phyloP scores from a whole-genome alignment of 2,329 filamentous ascomycete species.

The Fusarium tupiense region DNA sequence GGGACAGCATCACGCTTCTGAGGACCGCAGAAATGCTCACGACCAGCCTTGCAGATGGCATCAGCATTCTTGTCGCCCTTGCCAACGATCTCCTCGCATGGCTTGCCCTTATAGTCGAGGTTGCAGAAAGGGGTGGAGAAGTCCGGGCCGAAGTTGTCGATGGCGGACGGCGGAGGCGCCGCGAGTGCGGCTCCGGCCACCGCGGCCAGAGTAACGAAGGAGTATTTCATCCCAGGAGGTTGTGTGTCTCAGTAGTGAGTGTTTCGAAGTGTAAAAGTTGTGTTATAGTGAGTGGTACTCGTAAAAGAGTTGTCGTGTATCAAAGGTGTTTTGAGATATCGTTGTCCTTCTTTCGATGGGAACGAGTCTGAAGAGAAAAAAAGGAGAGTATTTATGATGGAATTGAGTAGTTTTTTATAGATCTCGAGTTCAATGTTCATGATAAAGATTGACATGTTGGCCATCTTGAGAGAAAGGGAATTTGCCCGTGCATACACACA shows the following conservation, averaged over 20 bases:
- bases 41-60: not conserved
- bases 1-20: constrained; percentile 4
- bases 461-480: not conserved
- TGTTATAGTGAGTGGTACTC: constrained; percentile 25
- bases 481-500: not conserved
- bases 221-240: constrained; percentile 43
- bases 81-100: not conserved
- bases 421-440: constrained; percentile 2
- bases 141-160: constrained; percentile 1
- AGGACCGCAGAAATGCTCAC: not conserved
- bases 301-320: constrained; percentile 34
- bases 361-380: constrained; percentile 38
- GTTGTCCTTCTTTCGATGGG: constrained; percentile 36
- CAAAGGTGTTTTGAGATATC: constrained; percentile 25
- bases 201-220: constrained; percentile 39
- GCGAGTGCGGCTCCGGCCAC: constrained; percentile 29
- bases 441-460: not conserved
- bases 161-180: not conserved
- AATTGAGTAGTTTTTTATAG: constrained; percentile 34
- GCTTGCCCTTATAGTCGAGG: not conserved
- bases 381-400: constrained; percentile 1
- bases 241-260: constrained; percentile 11
- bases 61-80: not conserved
- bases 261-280: constrained; percentile 6
- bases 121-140: not conserved